These are phyloP conservation scores for Colletotrichum caudatum DNA, from an alignment of 2,329 filamentous ascomycete genomes.

Conservation along the genomic window DNA sequence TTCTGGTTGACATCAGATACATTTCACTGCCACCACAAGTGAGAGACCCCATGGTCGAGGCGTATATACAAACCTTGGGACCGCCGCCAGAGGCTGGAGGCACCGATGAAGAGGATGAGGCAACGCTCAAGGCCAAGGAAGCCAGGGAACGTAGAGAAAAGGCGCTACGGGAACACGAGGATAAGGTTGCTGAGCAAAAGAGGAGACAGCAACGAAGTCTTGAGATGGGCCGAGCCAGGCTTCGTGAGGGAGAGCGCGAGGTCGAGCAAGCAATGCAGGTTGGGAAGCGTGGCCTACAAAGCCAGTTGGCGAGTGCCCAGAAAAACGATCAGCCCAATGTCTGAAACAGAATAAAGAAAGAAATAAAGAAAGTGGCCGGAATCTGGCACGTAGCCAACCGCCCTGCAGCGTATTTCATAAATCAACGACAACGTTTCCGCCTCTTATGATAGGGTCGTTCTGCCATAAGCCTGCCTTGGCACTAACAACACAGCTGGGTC, in stretches of 20 bases:
- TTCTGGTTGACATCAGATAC: slow-evolving; percentile 77
- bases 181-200: slow-evolving; percentile 75
- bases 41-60: slow-evolving; percentile 74
- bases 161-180: slow-evolving; percentile 65
- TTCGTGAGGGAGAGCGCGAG: slow-evolving; percentile 76
- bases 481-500: slow-evolving; percentile 26
- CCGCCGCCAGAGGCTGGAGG: slow-evolving; percentile 60
- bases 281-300: slow-evolving; percentile 73
- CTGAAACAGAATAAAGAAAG: neutral
- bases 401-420: slow-evolving; percentile 1
- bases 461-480: neutral
- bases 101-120: slow-evolving; percentile 63
- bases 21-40: slow-evolving; percentile 72
- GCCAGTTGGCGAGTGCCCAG: slow-evolving; percentile 62
- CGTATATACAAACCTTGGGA: slow-evolving; percentile 73
- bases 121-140: slow-evolving; percentile 60
- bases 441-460: slow-evolving; percentile 10
- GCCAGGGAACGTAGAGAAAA: slow-evolving; percentile 71
- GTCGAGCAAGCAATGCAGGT: slow-evolving; percentile 77
- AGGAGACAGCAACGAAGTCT: slow-evolving; percentile 69
- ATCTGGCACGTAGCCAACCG: neutral
- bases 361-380: neutral
- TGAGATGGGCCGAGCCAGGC: slow-evolving; percentile 68
- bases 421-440: slow-evolving; percentile 9
- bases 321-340: slow-evolving; percentile 36